Evolutionary conservation across 2,329 filamentous ascomycete species (phyloP).

Genomic region (Scopulariopsis brevicaulis): DNA sequence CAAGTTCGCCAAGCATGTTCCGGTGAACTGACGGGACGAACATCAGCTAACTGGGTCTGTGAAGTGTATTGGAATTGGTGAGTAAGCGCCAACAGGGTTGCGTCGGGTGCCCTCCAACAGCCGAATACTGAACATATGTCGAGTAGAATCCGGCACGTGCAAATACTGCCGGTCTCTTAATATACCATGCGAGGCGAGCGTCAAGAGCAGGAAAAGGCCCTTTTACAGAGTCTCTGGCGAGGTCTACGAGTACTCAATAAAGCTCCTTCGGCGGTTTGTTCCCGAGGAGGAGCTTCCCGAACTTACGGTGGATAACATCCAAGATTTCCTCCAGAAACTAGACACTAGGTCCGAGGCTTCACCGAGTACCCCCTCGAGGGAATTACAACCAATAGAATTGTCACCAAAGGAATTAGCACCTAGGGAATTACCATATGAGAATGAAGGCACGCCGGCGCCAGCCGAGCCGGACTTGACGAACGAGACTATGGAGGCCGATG

Average conservation of each 20-base stretch:
- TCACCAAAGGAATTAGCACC: too few relatives aligned
- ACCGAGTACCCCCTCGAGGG: neutral
- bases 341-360: neutral
- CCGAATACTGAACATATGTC: neutral
- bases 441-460: neutral
- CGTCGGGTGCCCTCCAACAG: neutral
- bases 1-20: neutral
- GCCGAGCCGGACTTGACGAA: neutral
- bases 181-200: constrained; percentile 1
- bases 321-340: constrained; percentile 1
- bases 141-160: neutral
- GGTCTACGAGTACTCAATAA: constrained; percentile 3
- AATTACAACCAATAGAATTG: too few relatives aligned
- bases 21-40: neutral
- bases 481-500: constrained; percentile 2
- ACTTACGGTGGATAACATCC: constrained; percentile 2
- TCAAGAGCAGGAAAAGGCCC: constrained; percentile 1
- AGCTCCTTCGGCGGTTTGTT: constrained; percentile 2
- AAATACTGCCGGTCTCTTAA: constrained; percentile 1
- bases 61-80: constrained; percentile 2
- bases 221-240: constrained; percentile 2
- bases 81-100: neutral
- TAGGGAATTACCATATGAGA: neutral
- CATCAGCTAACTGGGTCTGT: neutral
- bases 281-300: constrained; percentile 2